These are phyloP conservation scores for Phytomonas francai DNA, from an alignment of 208 protist genomes.

Conservation along the genomic window DNA sequence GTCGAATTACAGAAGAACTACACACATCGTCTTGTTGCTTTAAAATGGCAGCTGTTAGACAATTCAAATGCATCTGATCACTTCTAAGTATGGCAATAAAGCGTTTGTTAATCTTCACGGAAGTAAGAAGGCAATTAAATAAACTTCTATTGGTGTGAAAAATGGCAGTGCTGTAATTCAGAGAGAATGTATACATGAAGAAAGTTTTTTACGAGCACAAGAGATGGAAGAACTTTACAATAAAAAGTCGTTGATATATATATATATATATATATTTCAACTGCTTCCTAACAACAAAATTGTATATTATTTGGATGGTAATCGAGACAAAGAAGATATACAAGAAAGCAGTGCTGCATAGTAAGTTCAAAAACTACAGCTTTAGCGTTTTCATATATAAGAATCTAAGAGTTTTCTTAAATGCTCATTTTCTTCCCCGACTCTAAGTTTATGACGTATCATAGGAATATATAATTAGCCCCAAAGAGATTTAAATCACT, in stretches of 20 bases:
- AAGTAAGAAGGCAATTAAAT: constrained; percentile 1
- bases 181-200: background rate
- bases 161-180: background rate
- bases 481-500: background rate
- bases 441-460: background rate
- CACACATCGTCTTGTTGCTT: constrained; percentile 80
- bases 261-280: constrained; percentile 7
- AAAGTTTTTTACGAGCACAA: constrained; percentile 14
- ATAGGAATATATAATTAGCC: background rate
- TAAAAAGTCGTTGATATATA: constrained; percentile 9
- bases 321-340: constrained; percentile 13
- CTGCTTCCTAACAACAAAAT: constrained; percentile 13
- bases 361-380: constrained; percentile 1
- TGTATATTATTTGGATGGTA: constrained; percentile 10
- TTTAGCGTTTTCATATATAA: background rate
- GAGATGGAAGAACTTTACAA: constrained; percentile 14
- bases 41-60: constrained; percentile 39
- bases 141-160: background rate
- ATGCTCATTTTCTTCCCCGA: constrained; percentile 14
- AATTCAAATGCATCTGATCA: constrained; percentile 18
- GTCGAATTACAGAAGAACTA: constrained; percentile 44
- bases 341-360: background rate
- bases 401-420: background rate
- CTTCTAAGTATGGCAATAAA: constrained; percentile 3
- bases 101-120: background rate